A percentile compares a stretch with the other conserved stretches of the same genome.
phyloP scores from a whole-genome alignment of 2,329 filamentous ascomycete species.

The Alternaria incomplexa region DNA sequence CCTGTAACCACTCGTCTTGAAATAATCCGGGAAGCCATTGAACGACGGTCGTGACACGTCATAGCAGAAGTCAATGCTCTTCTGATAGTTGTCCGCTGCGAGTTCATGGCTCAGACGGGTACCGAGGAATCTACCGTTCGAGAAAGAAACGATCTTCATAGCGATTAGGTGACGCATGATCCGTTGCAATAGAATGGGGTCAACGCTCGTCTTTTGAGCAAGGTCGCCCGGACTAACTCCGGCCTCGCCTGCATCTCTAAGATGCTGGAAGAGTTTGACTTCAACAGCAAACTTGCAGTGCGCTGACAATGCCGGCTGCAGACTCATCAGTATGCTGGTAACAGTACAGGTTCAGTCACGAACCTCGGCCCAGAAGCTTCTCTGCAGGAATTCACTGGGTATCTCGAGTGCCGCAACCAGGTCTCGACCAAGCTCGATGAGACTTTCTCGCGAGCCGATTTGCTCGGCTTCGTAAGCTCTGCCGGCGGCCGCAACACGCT shows the following conservation, averaged over 20 bases:
- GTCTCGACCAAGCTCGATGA: slow-evolving; percentile 46
- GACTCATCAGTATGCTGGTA: not conserved
- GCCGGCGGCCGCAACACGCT: slow-evolving; percentile 26
- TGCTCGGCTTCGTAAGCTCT: slow-evolving; percentile 41
- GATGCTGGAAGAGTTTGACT: slow-evolving; percentile 44
- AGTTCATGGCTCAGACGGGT: slow-evolving; percentile 44
- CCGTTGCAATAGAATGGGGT: slow-evolving; percentile 37
- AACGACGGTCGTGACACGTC: slow-evolving; percentile 39
- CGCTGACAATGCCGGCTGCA: slow-evolving; percentile 46
- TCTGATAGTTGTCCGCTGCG: slow-evolving; percentile 44
- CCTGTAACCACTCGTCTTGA: slow-evolving; percentile 14
- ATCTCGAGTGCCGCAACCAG: slow-evolving; percentile 47
- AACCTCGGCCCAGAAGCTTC: slow-evolving; percentile 52
- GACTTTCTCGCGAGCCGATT: slow-evolving; percentile 45
- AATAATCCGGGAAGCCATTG: slow-evolving; percentile 17
- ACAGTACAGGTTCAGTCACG: slow-evolving; percentile 6
- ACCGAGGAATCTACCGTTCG: slow-evolving; percentile 31
- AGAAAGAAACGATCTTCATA: slow-evolving; percentile 45
- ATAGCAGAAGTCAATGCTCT: slow-evolving; percentile 48
- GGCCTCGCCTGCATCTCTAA: slow-evolving; percentile 31
- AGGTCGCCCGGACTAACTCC: slow-evolving; percentile 35
- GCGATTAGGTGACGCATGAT: slow-evolving; percentile 49
- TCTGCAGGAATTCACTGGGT: slow-evolving; percentile 47
- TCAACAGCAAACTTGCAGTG: slow-evolving; percentile 47
- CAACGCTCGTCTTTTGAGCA: slow-evolving; percentile 38